Evolutionary conservation across 2,329 filamentous ascomycete genomes (phyloP), one percentile per base, ranked within the genome.

Genomic region (Aulographum hederae): DNA sequence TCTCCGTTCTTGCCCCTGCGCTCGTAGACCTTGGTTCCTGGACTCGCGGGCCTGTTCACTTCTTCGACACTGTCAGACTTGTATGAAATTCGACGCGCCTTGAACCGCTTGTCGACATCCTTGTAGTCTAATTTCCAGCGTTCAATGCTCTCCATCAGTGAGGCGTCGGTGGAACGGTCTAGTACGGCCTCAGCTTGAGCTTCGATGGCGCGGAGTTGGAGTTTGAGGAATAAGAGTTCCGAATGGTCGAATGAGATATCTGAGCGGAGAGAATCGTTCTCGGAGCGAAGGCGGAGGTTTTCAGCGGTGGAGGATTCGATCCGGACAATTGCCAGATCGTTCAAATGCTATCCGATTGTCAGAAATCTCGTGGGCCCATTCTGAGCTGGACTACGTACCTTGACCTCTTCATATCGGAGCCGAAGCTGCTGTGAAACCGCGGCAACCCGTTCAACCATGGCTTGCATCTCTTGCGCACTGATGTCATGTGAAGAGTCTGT

Each of bases 201-300:
- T 31, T 55, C 51, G 14, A 56, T 32, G 4, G 46, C 45, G 37
- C 51, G 50, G 30, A 56, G 41, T 37, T 55, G 52, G 19, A 56
- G 36, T 40, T 53, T 52, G 27, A 57, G 37, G 32, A 48, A 54
- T 23, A 56, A 42, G 14, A 56, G 41, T 33, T 55, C 51, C 31
- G 45, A 48, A 33, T 54, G 47, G 32, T 54, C 51, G 38, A 53
- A 50, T 18, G 45, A 49, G 13, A 56, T 40, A 33, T 54, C 51
- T 3, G 44, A 39, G 26, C 46, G 44, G 30, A 57, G 38, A 8
- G 41, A 41, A 31, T 54, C 51, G 32, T 55, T 56, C 38, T 54
- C 50, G 8, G 47, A 43, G 18, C 46, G 44, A 6, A 57, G 38
- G 11, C 38, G 37, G 29, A 50, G 39, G 12, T 46, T 39, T 32